Conservation (phyloP, 352 stramenopile genomes). For the Globisporangium megalacanthum region DNA sequence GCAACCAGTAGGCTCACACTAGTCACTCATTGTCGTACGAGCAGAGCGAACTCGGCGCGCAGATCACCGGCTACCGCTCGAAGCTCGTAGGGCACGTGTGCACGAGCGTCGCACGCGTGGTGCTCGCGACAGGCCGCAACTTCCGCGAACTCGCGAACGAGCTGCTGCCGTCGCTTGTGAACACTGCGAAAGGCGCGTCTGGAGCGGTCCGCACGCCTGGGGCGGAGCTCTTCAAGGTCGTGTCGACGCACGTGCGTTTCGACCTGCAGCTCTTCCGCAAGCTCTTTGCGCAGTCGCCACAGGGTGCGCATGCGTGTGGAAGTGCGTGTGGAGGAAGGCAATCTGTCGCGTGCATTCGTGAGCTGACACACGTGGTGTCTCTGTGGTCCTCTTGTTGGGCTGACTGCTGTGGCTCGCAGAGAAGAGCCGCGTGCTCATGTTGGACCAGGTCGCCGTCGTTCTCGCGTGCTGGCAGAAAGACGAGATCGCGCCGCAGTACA, state of each 20-base stretch:
- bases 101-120: slow-evolving; percentile 36
- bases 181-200: slow-evolving; percentile 50
- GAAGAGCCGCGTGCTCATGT: slow-evolving; percentile 38
- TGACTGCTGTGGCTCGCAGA: slow-evolving; percentile 19
- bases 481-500: slow-evolving; percentile 36
- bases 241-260: slow-evolving; percentile 58
- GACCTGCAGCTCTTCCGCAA: slow-evolving; percentile 44
- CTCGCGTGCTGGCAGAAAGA: slow-evolving; percentile 47
- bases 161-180: slow-evolving; percentile 38
- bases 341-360: not conserved
- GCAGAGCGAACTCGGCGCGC: slow-evolving; percentile 31
- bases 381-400: not conserved
- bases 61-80: slow-evolving; percentile 43
- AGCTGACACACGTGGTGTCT: not conserved
- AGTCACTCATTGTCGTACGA: not conserved
- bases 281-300: slow-evolving; percentile 32
- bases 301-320: slow-evolving; percentile 24
- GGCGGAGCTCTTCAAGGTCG: slow-evolving; percentile 35
- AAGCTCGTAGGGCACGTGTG: slow-evolving; percentile 52
- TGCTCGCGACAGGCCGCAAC: slow-evolving; percentile 32
- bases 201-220: slow-evolving; percentile 45
- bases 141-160: slow-evolving; percentile 57
- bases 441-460: slow-evolving; percentile 54
- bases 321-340: not conserved
- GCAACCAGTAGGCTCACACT: not conserved